These are phyloP conservation scores for Elsinoe fawcettii DNA, from an alignment of 2,329 filamentous ascomycete species.

Conservation along the genomic window DNA sequence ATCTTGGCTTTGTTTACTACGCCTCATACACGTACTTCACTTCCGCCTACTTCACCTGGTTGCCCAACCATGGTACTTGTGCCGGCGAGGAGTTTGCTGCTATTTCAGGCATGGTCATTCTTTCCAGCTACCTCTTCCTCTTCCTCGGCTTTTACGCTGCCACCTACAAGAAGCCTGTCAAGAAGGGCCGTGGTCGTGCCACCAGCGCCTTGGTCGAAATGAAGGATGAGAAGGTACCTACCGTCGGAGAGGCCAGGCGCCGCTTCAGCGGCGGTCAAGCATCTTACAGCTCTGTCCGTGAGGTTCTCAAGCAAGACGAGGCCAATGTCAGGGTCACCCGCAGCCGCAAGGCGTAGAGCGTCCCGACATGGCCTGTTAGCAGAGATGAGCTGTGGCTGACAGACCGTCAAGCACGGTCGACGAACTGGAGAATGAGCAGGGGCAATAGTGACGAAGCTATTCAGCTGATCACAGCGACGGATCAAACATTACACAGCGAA, in stretches of 20 bases:
- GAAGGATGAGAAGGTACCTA: slow-evolving; percentile 60
- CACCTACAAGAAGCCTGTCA: slow-evolving; percentile 82
- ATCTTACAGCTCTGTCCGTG: slow-evolving; percentile 22
- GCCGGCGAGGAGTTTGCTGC: slow-evolving; percentile 96
- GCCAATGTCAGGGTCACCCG: slow-evolving; percentile 55
- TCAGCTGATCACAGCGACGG: neutral
- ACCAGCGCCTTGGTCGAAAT: slow-evolving; percentile 83
- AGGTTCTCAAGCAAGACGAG: slow-evolving; percentile 36
- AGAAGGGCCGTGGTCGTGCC: slow-evolving; percentile 65
- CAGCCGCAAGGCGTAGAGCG: slow-evolving; percentile 59
- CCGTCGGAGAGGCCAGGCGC: slow-evolving; percentile 45
- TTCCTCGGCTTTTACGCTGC: slow-evolving; percentile 99
- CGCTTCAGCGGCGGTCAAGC: slow-evolving; percentile 39
- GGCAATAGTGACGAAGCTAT: neutral
- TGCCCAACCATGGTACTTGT: slow-evolving; percentile 79
- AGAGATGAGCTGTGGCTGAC: neutral
- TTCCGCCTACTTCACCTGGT: slow-evolving; percentile 75
- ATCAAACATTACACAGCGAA: neutral
- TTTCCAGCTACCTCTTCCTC: slow-evolving; percentile 90
- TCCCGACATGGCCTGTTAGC: neutral
- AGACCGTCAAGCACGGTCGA: neutral
- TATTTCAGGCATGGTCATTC: slow-evolving; percentile 81
- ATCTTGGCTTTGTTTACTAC: slow-evolving; percentile 97
- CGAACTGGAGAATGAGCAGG: neutral
- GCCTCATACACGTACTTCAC: slow-evolving; percentile 98